A percentile compares a stretch with the other conserved stretches of the same genome.
Evolutionary conservation across 805 yeast genomes (phyloP).

Genomic region (Saitoella complicata): DNA sequence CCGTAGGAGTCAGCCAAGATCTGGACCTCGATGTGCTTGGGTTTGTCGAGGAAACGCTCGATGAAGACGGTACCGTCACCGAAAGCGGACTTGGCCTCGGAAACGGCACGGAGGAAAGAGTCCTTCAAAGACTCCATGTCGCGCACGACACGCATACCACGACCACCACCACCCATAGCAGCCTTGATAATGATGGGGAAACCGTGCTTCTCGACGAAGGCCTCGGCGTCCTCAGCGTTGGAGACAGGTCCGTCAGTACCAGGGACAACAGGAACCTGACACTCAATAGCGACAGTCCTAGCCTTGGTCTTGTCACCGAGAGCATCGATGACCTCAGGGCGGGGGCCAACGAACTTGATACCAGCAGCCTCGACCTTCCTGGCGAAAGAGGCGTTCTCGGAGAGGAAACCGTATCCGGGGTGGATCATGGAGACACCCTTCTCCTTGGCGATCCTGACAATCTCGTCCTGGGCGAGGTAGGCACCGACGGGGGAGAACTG

Average conservation of each 20-base stretch:
- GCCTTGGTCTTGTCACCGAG: conserved; percentile 98
- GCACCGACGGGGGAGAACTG: conserved; percentile 93
- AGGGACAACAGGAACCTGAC: conserved; percentile 85
- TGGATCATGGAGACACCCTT: conserved; percentile 75
- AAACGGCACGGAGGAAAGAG: conserved; percentile 83
- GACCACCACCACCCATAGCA: conserved; percentile 99
- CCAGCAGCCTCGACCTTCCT: conserved; percentile 79
- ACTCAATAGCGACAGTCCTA: conserved; percentile 64
- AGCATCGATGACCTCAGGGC: conserved; percentile 69
- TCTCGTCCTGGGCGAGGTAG: conserved; percentile 87
- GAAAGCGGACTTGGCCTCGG: conserved; percentile 90
- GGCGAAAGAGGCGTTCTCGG: conserved; percentile 89
- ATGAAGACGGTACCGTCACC: conserved; percentile 98
- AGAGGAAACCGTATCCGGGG: conserved; percentile 82
- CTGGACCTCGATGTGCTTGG: conserved; percentile 97
- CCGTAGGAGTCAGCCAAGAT: conserved; percentile 86
- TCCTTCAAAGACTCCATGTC: conserved; percentile 88
- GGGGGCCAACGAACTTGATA: conserved; percentile 92
- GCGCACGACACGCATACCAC: conserved; percentile 98
- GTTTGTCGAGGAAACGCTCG: conserved; percentile 85
- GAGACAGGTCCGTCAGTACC: conserved; percentile 97
- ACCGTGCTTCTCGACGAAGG: conserved; percentile 70
- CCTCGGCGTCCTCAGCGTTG: conserved; percentile 55
- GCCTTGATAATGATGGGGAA: conserved; percentile 96
- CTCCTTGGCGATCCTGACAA: conserved; percentile 64